Evolutionary conservation across 1,139 yeast genomes (phyloP), one percentile per base, ranked within the genome.

Genomic region (Scheffersomyces titani): DNA sequence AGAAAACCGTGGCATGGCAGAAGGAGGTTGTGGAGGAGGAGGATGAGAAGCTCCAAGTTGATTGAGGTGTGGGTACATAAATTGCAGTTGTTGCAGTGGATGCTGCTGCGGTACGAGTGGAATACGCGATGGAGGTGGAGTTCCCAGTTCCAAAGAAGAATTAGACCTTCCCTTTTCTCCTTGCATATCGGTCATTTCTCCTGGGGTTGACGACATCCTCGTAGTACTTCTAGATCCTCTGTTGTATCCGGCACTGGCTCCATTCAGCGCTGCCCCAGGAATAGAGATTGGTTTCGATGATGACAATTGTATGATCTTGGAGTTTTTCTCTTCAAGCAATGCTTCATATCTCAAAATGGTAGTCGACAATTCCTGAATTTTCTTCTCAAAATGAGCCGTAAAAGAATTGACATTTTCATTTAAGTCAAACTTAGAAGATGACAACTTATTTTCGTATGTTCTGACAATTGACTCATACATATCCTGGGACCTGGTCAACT

Each of bases 211-310:
- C 4, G 57, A 53, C 21, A 55, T 57, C 45, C 51, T 50, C 53
- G 19, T 19, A 53, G 7, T 54, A 52, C 49, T 45, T 52, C 1
- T 57, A 47, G 47, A 56, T 51, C 54, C 44, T 16, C 50, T 50
- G 22, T 22, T 57, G 50, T 30, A 30, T 30, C 3, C 11, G 13
- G 40, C 3, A 30, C 13, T 11, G 11, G 13, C 40, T 19, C 22
- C 49, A 22, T 44, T 13, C 18, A 19, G 5, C 6, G 61, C 53
- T 6, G 60, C 52, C 19, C 56, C 60, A 1, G 83, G 81, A 20
- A 81, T 81, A 7, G 76, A 71, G 20, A 81, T 79, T 0, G 85
- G 84, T 56, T 70, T 73, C 1, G 84, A 72, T 0, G 79, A 69
- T 2, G 79, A 71, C 30, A 80, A 59, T 56, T 75, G 78, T 6